Evolutionary conservation across 2,329 filamentous ascomycete genomes (phyloP), one percentile per base, ranked within the genome.

Genomic region (Aspergillus alliaceus): DNA sequence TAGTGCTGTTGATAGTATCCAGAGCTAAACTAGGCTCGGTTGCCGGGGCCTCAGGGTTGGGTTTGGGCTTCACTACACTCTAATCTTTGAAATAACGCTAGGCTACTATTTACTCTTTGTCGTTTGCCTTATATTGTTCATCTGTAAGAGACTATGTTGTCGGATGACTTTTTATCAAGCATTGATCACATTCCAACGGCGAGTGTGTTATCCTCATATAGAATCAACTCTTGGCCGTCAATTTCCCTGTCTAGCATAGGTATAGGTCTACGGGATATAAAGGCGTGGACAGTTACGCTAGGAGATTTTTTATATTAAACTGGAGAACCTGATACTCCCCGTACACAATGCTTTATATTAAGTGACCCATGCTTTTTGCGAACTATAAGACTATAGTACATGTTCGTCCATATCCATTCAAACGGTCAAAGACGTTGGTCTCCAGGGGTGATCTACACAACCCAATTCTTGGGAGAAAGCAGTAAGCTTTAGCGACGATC

Each of bases 361-460:
- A 15, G 29, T 48, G 44, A 32, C 18, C 44, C 44, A 48, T 48
- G 29, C 29, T 12, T 32, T 48, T 48, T 14, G n/a, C 25, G 27
- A 34, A 32, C 44, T 48, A 24, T 48, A 32, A 20, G 44, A 14
- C 25, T 31, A 22, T 48, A 48, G 44, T 34, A 32, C 44, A 32
- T 48, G 29, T 48, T 32, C 29, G 27, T 48, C 11, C n/a, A 32
- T 48, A 39, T 22, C 25, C 29, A 35, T 53, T 22, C 25, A 29
- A 46, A 35, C 51, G 51, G 27, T 46, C 25, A 32, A 35, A 42
- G 35, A 51, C 51, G 51, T 49, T 39, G 53, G 44, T 31, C 48
- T 51, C 47, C 39, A 52, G 49, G 32, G 47, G 34, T 31, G 56
- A 58, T 58, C 56, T 56, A 48, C 56, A 46, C 48, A 42, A 56